These are phyloP conservation scores for Sugiyamaella castrensis DNA, from an alignment of 1,139 yeast species.

Conservation along the genomic window DNA sequence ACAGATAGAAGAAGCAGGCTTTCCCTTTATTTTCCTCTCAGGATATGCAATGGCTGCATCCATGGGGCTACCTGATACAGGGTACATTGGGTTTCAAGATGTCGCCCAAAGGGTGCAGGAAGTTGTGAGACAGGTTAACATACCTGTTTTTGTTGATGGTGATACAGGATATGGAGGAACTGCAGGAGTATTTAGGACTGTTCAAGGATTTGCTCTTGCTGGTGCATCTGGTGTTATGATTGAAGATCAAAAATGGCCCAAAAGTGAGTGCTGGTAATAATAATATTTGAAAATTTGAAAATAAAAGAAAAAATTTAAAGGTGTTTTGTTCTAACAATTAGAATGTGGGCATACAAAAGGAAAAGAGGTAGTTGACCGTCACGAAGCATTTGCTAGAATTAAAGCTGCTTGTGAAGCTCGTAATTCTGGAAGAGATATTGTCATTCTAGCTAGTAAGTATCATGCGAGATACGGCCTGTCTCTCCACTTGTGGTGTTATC, in stretches of 20 bases:
- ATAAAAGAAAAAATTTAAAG: too few relatives aligned
- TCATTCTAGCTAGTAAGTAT: slow-evolving; percentile 16
- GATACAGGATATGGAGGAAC: slow-evolving; percentile 21
- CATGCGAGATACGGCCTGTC: background rate
- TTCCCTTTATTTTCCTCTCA: slow-evolving; percentile 17
- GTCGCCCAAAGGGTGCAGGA: slow-evolving; percentile 15
- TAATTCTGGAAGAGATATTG: slow-evolving; percentile 16
- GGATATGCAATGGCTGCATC: slow-evolving; percentile 18
- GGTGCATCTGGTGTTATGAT: slow-evolving; percentile 21
- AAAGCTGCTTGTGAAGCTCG: slow-evolving; percentile 20
- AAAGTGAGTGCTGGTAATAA: slow-evolving; percentile 4
- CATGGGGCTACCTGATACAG: slow-evolving; percentile 20
- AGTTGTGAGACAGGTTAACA: slow-evolving; percentile 13
- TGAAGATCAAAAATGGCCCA: slow-evolving; percentile 22
- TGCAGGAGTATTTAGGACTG: slow-evolving; percentile 20
- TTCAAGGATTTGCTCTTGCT: slow-evolving; percentile 21
- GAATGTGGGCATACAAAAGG: slow-evolving; percentile 22
- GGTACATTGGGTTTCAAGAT: slow-evolving; percentile 20
- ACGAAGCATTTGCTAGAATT: slow-evolving; percentile 18
- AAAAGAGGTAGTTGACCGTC: slow-evolving; percentile 18
- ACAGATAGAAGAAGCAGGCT: slow-evolving; percentile 19
- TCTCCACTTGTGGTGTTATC: too few relatives aligned
- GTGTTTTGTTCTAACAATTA: background rate
- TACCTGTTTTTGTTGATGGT: slow-evolving; percentile 20
- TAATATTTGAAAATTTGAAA: background rate